Evolutionary conservation across 2,329 filamentous ascomycete genomes (phyloP), one percentile per base, ranked within the genome.

Genomic region (Phaeoacremonium minimum): DNA sequence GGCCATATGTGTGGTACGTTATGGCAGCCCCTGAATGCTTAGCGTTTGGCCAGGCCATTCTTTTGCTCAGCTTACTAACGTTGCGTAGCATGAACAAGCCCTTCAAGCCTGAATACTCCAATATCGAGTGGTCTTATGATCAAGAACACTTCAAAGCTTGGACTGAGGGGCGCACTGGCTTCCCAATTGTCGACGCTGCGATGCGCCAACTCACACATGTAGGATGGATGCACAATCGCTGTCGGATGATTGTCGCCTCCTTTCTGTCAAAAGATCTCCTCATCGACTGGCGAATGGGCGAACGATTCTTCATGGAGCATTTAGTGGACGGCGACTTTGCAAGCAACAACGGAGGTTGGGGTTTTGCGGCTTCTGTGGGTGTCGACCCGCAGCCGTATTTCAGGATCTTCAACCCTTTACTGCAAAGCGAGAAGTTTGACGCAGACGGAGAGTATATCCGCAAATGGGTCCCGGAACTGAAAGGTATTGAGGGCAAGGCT

Each of bases 391-490:
- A 95, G 59, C 88, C 89, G 0, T 95, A 94, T 55, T 95, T 95
- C 45, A 75, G 88, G 6, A 85, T 95, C 35, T 95, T 95, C 62
- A 95, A 94, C 50, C 89, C 89, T 1, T 56, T 88, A 30, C 63
- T 87, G 14, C 89, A 95, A 65, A 87, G 84, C 48, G 86, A 93
- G 68, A 90, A 85, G 60, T 95, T 94, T 49, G 89, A 95, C 53
- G 66, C 74, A 0, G 68, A 83, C 0, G 90, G 88, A 0, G 77
- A 79, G 13, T 95, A 91, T 55, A 94, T 95, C 38, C 73, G 85
- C 26, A 78, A 77, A 41, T 95, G 88, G 88, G 69, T 95, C 7
- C 81, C 81, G 0, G 89, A 95, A 61, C 63, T 95, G 42, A 69
- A 62, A 17, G 71, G 60, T 0, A 60, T 91, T 4, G 55, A 75